Percentiles rank a stretch among this genome's conserved stretches.
Conservation (phyloP, 2,329 filamentous ascomycete genomes). For the Ophiocordyceps camponoti-rufipedis region DNA sequence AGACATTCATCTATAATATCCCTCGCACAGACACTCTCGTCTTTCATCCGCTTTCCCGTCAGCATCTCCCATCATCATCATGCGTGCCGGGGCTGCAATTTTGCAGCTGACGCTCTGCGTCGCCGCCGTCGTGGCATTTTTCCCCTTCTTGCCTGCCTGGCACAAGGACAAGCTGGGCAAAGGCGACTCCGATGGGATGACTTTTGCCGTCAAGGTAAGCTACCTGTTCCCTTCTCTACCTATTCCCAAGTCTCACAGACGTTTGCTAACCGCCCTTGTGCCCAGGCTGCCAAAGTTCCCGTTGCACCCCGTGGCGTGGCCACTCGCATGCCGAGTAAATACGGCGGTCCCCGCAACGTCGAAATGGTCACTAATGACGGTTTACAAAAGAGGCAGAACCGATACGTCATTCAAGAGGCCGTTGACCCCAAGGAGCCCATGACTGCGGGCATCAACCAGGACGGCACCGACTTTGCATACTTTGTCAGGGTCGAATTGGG, state of each 20-base stretch:
- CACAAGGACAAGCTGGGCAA: slow-evolving; percentile 8
- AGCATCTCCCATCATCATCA: slow-evolving; percentile 7
- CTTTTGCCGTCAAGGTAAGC: slow-evolving; percentile 12
- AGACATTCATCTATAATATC: not conserved
- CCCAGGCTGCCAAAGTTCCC: slow-evolving; percentile 14
- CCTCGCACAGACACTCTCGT: not conserved
- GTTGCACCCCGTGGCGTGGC: slow-evolving; percentile 14
- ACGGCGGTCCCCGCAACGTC: slow-evolving; percentile 5
- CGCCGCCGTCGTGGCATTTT: slow-evolving; percentile 27
- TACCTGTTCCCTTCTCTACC: not conserved
- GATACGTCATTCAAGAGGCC: slow-evolving; percentile 28
- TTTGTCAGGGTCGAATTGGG: slow-evolving; percentile 40
- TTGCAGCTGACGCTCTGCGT: slow-evolving; percentile 30
- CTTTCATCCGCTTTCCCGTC: too few species aligned
- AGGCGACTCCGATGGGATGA: slow-evolving; percentile 7
- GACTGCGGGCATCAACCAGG: slow-evolving; percentile 39
- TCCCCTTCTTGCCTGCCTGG: slow-evolving; percentile 23
- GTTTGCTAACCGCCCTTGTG: not conserved
- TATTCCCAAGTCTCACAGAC: not conserved
- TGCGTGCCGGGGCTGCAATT: slow-evolving; percentile 21
- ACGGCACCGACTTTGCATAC: slow-evolving; percentile 48
- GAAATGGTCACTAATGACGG: not conserved
- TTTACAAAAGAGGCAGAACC: slow-evolving; percentile 21
- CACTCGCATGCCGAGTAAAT: slow-evolving; percentile 19
- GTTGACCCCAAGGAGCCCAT: slow-evolving; percentile 24